A percentile compares a stretch with the other conserved stretches of the same genome.
These are phyloP conservation scores for Ceratobasidium sp. DNA, from an alignment of 1,284 basidiomycete species.

Conservation along the genomic window DNA sequence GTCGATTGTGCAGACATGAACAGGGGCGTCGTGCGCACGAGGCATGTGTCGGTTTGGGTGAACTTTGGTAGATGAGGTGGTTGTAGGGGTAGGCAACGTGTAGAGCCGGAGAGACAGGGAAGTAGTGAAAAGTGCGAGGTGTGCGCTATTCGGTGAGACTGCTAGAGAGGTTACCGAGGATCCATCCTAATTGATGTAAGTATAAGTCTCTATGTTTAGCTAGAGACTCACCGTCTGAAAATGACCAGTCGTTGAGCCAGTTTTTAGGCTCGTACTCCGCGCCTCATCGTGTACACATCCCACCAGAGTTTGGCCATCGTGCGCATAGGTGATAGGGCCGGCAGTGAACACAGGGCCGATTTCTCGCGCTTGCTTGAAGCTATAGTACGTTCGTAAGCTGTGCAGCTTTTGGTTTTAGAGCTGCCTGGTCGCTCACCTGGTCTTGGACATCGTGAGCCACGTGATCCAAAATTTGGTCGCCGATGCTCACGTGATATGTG, in stretches of 20 bases:
- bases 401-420: neutral
- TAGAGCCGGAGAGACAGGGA: constrained; percentile 70
- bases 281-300: constrained; percentile 92
- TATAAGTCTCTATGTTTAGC: constrained; percentile 1
- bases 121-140: constrained; percentile 75
- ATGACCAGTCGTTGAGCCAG: constrained; percentile 81
- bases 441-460: constrained; percentile 45
- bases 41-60: constrained; percentile 74
- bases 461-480: constrained; percentile 41
- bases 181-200: constrained; percentile 60
- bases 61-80: constrained; percentile 68
- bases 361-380: constrained; percentile 79
- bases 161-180: constrained; percentile 65
- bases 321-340: constrained; percentile 85
- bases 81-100: constrained; percentile 45
- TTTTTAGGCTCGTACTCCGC: constrained; percentile 82
- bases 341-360: constrained; percentile 89
- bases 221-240: constrained; percentile 80
- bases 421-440: constrained; percentile 11
- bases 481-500: constrained; percentile 12
- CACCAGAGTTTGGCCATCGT: constrained; percentile 84
- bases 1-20: constrained; percentile 88
- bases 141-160: constrained; percentile 47
- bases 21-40: constrained; percentile 91
- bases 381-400: constrained; percentile 53